Conservation (phyloP, 805 yeast genomes). For the Yamadazyma nakazawae region DNA sequence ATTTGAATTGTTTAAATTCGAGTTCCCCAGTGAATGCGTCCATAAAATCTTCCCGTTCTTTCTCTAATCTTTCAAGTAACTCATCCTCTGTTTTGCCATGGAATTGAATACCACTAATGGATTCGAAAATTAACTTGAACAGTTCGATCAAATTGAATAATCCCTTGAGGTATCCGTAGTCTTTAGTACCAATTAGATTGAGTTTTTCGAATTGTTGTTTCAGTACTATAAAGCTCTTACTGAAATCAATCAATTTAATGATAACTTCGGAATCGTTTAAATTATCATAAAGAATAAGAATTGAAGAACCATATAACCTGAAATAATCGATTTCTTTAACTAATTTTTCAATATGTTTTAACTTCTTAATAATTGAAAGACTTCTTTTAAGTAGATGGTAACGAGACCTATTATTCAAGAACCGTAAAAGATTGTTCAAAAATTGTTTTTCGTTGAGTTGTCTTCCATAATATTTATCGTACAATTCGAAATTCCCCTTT, state of each 20-base stretch:
- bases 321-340: constrained; percentile 64
- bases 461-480: constrained; percentile 94
- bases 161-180: constrained; percentile 84
- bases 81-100: constrained; percentile 6
- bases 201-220: constrained; percentile 1
- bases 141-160: constrained; percentile 67
- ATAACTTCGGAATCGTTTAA: constrained; percentile 19
- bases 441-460: constrained; percentile 72
- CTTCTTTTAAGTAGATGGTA: constrained; percentile 63
- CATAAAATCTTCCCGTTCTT: constrained; percentile 12
- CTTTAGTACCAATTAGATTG: constrained; percentile 28
- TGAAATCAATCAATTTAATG: constrained; percentile 91
- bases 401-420: constrained; percentile 71
- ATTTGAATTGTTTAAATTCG: constrained; percentile 1
- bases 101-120: constrained; percentile 42
- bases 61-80: constrained; percentile 9
- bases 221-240: constrained; percentile 53
- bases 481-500: constrained; percentile 49
- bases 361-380: constrained; percentile 58
- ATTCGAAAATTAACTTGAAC: constrained; percentile 56
- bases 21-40: constrained; percentile 16
- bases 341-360: constrained; percentile 55
- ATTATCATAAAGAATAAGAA: constrained; percentile 80
- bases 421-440: constrained; percentile 68
- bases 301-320: constrained; percentile 87